These are phyloP conservation scores for Colletotrichum costaricense DNA, from an alignment of 2,329 filamentous ascomycete species.

Conservation along the genomic window DNA sequence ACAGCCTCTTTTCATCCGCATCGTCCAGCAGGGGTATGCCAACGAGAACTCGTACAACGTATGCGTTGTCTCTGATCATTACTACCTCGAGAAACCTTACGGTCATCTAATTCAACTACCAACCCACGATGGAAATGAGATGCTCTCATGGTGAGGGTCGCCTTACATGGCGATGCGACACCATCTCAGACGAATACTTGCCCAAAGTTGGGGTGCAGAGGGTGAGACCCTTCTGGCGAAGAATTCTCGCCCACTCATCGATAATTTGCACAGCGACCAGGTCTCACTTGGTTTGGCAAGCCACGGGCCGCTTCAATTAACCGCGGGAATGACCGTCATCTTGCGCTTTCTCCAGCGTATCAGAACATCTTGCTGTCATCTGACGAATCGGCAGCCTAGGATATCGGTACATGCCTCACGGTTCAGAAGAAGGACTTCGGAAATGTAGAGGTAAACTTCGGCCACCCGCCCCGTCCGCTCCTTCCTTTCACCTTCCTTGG, in stretches of 20 bases:
- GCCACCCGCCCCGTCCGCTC: background rate
- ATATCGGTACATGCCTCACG: background rate
- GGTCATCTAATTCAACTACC: background rate
- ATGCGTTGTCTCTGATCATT: background rate
- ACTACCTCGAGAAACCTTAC: background rate
- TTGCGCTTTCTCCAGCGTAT: background rate
- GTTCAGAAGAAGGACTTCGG: background rate
- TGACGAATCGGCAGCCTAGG: background rate
- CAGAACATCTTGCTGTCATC: background rate
- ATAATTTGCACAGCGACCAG: background rate
- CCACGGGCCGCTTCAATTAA: constrained; percentile 8
- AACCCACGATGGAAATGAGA: background rate
- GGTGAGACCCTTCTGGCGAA: too few species aligned
- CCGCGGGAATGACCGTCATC: constrained; percentile 14
- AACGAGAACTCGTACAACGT: background rate
- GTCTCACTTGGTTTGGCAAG: background rate
- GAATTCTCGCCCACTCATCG: background rate
- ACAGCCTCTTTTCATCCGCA: background rate
- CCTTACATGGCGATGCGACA: background rate
- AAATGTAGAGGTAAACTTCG: background rate
- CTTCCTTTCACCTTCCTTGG: background rate
- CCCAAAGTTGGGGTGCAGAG: background rate
- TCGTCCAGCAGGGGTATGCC: background rate
- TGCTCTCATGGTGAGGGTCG: background rate
- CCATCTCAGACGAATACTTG: background rate